phyloP scores from a whole-genome alignment of 2,329 filamentous ascomycete genomes.

The Aspergillus brunneoviolaceus region DNA sequence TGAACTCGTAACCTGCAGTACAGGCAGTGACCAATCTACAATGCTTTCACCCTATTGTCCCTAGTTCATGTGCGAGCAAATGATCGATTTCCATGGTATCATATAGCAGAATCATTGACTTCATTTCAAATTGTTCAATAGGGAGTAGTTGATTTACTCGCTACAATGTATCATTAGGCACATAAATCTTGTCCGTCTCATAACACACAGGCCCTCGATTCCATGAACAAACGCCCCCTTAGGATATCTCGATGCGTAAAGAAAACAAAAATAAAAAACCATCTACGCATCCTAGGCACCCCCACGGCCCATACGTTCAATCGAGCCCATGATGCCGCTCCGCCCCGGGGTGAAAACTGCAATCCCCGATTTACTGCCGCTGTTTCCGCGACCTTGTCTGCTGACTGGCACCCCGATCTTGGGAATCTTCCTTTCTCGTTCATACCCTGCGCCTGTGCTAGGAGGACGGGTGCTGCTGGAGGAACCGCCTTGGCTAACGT shows the following conservation, averaged over 20 bases:
- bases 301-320: conserved; percentile 77
- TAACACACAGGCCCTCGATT: neutral
- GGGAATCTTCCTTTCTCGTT: conserved; percentile 30
- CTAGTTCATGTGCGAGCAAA: too few relatives aligned
- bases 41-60: too few relatives aligned
- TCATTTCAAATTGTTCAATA: neutral
- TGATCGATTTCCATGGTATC: too few relatives aligned
- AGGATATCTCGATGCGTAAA: conserved; percentile 8
- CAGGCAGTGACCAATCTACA: neutral
- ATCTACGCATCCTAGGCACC: conserved; percentile 19
- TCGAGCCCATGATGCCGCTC: conserved; percentile 78
- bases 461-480: conserved; percentile 35
- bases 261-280: conserved; percentile 1
- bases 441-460: conserved; percentile 21
- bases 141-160: neutral
- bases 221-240: conserved; percentile 3
- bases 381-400: conserved; percentile 36
- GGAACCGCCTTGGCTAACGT: conserved; percentile 24
- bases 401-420: conserved; percentile 31
- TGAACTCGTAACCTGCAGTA: neutral
- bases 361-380: conserved; percentile 38
- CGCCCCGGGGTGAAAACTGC: conserved; percentile 48
- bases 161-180: neutral
- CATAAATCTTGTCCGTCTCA: neutral
- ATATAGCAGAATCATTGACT: neutral